Evolutionary conservation across 176 grass and related monocot genomes (phyloP).

Genomic region (Dactylis glomerata): DNA sequence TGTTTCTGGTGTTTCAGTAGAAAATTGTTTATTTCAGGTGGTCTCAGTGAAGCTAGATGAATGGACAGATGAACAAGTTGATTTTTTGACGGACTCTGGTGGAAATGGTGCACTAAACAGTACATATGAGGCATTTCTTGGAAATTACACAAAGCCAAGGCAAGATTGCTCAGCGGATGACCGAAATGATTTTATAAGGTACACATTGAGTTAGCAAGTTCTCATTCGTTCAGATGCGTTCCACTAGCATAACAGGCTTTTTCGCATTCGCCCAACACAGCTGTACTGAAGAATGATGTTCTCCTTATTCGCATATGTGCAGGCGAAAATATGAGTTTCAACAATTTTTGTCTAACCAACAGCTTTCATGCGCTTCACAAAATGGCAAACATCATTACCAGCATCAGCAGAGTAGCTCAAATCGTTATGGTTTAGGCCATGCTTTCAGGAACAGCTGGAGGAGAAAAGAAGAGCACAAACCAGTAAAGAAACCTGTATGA

Average conservation of each 20-base stretch:
- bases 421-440: slow-evolving; percentile 55
- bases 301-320: slow-evolving; percentile 7
- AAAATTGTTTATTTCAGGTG: slow-evolving; percentile 54
- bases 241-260: neutral
- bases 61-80: slow-evolving; percentile 90
- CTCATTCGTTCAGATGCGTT: neutral
- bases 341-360: slow-evolving; percentile 66
- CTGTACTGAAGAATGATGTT: slow-evolving; percentile 7
- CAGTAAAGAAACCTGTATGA: slow-evolving; percentile 60
- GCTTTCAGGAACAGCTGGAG: slow-evolving; percentile 92
- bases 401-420: slow-evolving; percentile 48
- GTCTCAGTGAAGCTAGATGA: slow-evolving; percentile 88
- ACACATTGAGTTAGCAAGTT: neutral
- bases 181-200: slow-evolving; percentile 81
- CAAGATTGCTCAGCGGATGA: slow-evolving; percentile 77
- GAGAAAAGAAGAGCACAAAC: slow-evolving; percentile 77
- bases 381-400: slow-evolving; percentile 40
- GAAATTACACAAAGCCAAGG: slow-evolving; percentile 59
- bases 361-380: slow-evolving; percentile 36
- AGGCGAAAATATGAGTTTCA: slow-evolving; percentile 91
- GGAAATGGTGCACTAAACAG: slow-evolving; percentile 73
- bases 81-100: slow-evolving; percentile 60
- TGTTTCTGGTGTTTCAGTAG: slow-evolving; percentile 9
- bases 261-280: neutral
- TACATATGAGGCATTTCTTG: slow-evolving; percentile 82